Percentiles rank a stretch among this genome's conserved stretches.
Evolutionary conservation across 2,329 filamentous ascomycete species (phyloP).

Genomic region (Alternaria atra): DNA sequence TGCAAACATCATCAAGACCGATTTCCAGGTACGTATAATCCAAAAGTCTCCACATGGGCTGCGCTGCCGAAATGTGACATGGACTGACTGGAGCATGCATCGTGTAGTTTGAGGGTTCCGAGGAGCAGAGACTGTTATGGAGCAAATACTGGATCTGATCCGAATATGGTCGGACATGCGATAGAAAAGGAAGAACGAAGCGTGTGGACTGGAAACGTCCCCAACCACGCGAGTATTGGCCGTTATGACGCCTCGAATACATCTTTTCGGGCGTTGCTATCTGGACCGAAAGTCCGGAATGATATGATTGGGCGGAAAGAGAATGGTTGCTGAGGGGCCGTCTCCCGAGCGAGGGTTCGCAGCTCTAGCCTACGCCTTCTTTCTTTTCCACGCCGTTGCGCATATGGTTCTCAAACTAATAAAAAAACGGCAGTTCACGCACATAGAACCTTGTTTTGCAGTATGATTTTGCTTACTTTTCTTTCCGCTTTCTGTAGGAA

Average conservation of each 20-base stretch:
- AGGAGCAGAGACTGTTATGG: conserved; percentile 77
- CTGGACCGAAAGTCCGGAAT: conserved; percentile 7
- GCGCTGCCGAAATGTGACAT: conserved; percentile 6
- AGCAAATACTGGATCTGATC: conserved; percentile 75
- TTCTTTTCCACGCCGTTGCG: conserved; percentile 18
- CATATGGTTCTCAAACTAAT: conserved; percentile 17
- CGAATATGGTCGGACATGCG: conserved; percentile 2
- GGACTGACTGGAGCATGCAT: conserved; percentile 28
- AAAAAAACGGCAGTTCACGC: background rate
- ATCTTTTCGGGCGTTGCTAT: background rate
- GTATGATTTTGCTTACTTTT: background rate
- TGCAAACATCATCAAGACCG: conserved; percentile 76
- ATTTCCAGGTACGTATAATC: conserved; percentile 68
- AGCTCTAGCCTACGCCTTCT: conserved; percentile 22
- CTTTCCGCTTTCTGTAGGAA: conserved; percentile 14
- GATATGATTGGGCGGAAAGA: conserved; percentile 12
- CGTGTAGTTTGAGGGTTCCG: conserved; percentile 69
- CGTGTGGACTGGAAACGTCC: background rate
- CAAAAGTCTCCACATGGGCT: conserved; percentile 4
- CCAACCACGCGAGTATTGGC: conserved; percentile 4
- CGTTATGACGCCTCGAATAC: conserved; percentile 25
- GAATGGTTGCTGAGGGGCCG: conserved; percentile 10
- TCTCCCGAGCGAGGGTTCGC: conserved; percentile 30
- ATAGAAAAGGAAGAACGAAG: conserved; percentile 5
- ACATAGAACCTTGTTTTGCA: background rate